These are phyloP conservation scores for Helminthosporium solani DNA, from an alignment of 2,329 filamentous ascomycete genomes.

Conservation along the genomic window DNA sequence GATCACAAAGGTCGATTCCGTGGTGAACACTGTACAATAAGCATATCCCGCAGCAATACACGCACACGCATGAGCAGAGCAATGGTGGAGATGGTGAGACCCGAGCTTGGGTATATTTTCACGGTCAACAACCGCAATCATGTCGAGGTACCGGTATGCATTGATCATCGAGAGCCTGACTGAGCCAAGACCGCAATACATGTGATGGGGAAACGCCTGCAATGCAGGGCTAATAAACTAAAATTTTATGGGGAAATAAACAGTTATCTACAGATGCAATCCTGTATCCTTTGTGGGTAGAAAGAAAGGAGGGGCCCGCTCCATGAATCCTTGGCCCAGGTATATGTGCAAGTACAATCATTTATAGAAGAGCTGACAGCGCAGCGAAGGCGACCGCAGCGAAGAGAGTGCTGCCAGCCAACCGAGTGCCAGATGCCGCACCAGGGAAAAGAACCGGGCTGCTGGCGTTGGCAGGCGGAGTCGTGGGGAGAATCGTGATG, in stretches of 20 bases:
- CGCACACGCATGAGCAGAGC: too few relatives aligned
- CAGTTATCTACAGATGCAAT: constrained; percentile 14
- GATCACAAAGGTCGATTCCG: too few relatives aligned
- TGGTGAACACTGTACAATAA: too few relatives aligned
- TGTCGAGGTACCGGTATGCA: not conserved
- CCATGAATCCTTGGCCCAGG: constrained; percentile 8
- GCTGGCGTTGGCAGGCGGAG: constrained; percentile 21
- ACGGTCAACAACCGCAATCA: not conserved
- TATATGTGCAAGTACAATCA: constrained; percentile 2
- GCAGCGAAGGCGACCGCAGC: constrained; percentile 20
- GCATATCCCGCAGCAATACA: too few relatives aligned
- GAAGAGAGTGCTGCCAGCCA: constrained; percentile 19
- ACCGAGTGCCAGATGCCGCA: constrained; percentile 19
- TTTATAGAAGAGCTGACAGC: constrained; percentile 25
- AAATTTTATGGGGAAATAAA: constrained; percentile 8
- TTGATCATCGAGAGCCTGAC: not conserved
- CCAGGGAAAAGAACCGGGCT: constrained; percentile 26
- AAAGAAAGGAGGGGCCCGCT: constrained; percentile 13
- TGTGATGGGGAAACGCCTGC: not conserved
- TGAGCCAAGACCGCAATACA: not conserved
- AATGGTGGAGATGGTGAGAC: not conserved
- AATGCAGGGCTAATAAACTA: constrained; percentile 12
- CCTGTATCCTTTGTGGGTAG: constrained; percentile 3
- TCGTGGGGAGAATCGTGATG: not conserved
- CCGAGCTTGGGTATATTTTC: not conserved